Evolutionary conservation across 108 stramenopile genomes (phyloP).

Genomic region (Nitzschia sp.): DNA sequence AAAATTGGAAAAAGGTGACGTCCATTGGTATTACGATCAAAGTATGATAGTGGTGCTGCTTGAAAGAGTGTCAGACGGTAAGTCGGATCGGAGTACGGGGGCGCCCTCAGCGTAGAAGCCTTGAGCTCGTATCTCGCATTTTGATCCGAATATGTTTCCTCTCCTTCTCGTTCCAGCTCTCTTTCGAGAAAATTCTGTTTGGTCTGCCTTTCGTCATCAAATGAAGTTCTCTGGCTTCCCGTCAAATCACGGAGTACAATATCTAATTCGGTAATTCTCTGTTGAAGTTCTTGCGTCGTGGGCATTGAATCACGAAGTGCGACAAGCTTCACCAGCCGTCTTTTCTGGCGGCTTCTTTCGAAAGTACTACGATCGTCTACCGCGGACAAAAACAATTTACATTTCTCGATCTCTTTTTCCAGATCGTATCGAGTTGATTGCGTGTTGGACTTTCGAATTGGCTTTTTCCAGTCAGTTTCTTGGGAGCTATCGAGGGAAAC

Average conservation of each 20-base stretch:
- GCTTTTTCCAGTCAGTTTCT: background rate
- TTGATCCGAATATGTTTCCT: background rate
- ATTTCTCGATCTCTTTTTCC: conserved; percentile 5
- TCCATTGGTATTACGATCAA: background rate
- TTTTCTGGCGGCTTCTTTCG: background rate
- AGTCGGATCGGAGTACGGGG: background rate
- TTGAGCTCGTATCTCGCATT: background rate
- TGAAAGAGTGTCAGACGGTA: conserved; percentile 13
- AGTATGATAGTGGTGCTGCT: conserved; percentile 18
- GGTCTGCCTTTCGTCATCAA: background rate
- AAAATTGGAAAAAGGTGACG: conserved; percentile 2
- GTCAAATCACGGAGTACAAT: background rate
- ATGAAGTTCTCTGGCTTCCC: background rate
- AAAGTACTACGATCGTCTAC: background rate
- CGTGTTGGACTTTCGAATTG: background rate
- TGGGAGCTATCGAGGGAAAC: background rate
- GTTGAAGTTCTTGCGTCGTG: background rate
- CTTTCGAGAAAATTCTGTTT: background rate
- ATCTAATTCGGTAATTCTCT: conserved; percentile 3
- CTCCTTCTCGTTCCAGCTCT: background rate
- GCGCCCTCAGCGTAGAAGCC: background rate
- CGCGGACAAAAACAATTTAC: background rate
- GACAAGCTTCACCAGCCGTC: background rate
- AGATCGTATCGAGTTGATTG: conserved; percentile 4
- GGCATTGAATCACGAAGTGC: conserved; percentile 2